These are phyloP conservation scores for Austroboletus niveus DNA, from an alignment of 1,284 basidiomycete genomes.

Conservation along the genomic window DNA sequence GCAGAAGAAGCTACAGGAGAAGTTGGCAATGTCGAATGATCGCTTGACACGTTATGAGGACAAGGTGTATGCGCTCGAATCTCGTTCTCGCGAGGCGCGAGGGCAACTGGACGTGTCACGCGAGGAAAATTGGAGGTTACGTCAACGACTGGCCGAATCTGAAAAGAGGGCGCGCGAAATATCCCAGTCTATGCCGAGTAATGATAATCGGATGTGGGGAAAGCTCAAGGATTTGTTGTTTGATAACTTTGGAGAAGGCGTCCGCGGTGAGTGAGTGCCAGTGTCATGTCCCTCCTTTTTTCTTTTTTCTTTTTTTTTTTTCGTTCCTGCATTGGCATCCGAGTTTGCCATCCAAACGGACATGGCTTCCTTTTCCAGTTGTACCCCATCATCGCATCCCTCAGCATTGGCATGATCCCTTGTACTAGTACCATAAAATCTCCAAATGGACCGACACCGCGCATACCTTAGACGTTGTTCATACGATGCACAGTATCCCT, in stretches of 20 bases:
- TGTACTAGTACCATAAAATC: constrained; percentile 20
- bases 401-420: constrained; percentile 21
- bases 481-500: constrained; percentile 14
- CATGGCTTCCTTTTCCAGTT: constrained; percentile 4
- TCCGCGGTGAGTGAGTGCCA: constrained; percentile 20
- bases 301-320: not conserved
- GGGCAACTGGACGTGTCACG: constrained; percentile 16
- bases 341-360: not conserved
- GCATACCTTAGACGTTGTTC: constrained; percentile 23
- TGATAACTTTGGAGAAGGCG: constrained; percentile 23
- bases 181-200: constrained; percentile 9
- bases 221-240: constrained; percentile 31
- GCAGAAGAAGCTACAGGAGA: constrained; percentile 20
- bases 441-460: constrained; percentile 23
- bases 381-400: constrained; percentile 21
- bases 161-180: constrained; percentile 23
- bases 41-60: constrained; percentile 16
- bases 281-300: too few relatives aligned
- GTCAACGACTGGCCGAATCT: constrained; percentile 22
- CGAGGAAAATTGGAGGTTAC: constrained; percentile 24
- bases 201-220: constrained; percentile 28
- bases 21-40: constrained; percentile 13
- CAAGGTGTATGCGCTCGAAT: constrained; percentile 18
- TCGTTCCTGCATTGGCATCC: constrained; percentile 9
- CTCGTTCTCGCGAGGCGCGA: constrained; percentile 17